These are phyloP conservation scores for Paramecium pentaurelia DNA, from an alignment of 73 alveolate genomes.

Conservation along the genomic window DNA sequence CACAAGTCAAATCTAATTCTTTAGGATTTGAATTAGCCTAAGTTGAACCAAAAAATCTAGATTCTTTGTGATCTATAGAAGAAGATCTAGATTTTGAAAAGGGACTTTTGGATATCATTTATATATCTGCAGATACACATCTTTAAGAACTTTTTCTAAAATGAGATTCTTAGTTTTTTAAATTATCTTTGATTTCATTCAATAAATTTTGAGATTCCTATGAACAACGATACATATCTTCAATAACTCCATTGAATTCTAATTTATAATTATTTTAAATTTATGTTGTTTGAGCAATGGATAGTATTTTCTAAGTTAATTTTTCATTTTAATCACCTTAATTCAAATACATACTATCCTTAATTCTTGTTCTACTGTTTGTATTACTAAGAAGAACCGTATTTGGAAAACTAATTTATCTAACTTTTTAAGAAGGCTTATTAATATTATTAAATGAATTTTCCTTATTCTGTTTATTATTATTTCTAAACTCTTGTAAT, in stretches of 20 bases:
- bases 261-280: neutral
- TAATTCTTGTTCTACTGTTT: neutral
- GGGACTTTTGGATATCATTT: neutral
- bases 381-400: neutral
- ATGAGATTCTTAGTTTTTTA: neutral
- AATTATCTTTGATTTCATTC: neutral
- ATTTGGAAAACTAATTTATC: slow-evolving; percentile 43
- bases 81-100: slow-evolving; percentile 11
- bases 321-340: neutral
- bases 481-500: neutral
- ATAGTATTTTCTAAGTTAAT: neutral
- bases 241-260: neutral
- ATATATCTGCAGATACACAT: slow-evolving; percentile 37
- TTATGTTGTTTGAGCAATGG: neutral
- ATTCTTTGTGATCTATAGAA: slow-evolving; percentile 17
- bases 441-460: slow-evolving; percentile 19
- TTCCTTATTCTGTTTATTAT: neutral
- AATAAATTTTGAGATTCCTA: neutral
- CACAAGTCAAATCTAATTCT: slow-evolving; percentile 32
- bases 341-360: neutral
- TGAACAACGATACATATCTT: neutral
- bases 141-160: slow-evolving; percentile 25
- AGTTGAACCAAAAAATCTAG: slow-evolving; percentile 14
- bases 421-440: neutral
- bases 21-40: slow-evolving; percentile 28